Evolutionary conservation across 2,329 filamentous ascomycete species (phyloP).

Genomic region (Ophiocordyceps unilateralis): DNA sequence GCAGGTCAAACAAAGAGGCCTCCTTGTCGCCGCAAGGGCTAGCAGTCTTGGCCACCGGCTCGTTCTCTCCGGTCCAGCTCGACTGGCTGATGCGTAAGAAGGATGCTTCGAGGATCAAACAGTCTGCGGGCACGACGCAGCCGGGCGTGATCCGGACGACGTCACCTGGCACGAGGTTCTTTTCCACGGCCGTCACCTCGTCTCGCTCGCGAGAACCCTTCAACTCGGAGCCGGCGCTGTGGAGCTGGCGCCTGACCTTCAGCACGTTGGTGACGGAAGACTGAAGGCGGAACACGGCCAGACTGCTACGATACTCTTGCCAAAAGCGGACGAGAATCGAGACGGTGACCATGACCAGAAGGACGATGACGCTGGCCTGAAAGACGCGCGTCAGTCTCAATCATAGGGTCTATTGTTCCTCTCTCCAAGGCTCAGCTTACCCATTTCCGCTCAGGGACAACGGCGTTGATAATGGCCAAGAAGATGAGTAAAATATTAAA

Average conservation of each 20-base stretch:
- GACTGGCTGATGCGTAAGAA: slow-evolving; percentile 13
- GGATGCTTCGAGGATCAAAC: slow-evolving; percentile 10
- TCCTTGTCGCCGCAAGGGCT: slow-evolving; percentile 6
- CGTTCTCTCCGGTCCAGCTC: slow-evolving; percentile 13
- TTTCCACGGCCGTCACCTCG: slow-evolving; percentile 3
- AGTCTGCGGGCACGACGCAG: slow-evolving; percentile 11
- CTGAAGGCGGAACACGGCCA: slow-evolving; percentile 10
- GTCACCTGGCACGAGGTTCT: slow-evolving; percentile 10
- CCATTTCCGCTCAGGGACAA: slow-evolving; percentile 6
- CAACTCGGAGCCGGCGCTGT: neutral
- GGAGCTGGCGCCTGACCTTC: slow-evolving; percentile 6
- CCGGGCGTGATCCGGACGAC: slow-evolving; percentile 8
- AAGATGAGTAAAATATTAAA: slow-evolving; percentile 10
- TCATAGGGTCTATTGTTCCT: no score
- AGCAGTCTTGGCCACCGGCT: slow-evolving; percentile 8
- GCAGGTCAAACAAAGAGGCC: slow-evolving; percentile 8
- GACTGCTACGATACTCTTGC: slow-evolving; percentile 11
- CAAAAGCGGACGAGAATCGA: slow-evolving; percentile 12
- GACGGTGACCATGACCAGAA: slow-evolving; percentile 10
- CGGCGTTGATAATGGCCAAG: slow-evolving; percentile 10
- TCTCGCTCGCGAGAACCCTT: neutral
- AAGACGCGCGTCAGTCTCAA: neutral
- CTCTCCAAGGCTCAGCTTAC: slow-evolving; percentile 1
- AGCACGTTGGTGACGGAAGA: slow-evolving; percentile 8
- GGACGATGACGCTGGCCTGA: slow-evolving; percentile 7